Percentiles rank a stretch among this genome's conserved stretches.
phyloP scores from a whole-genome alignment of 345 rosid genomes.

The Brassica nigra region DNA sequence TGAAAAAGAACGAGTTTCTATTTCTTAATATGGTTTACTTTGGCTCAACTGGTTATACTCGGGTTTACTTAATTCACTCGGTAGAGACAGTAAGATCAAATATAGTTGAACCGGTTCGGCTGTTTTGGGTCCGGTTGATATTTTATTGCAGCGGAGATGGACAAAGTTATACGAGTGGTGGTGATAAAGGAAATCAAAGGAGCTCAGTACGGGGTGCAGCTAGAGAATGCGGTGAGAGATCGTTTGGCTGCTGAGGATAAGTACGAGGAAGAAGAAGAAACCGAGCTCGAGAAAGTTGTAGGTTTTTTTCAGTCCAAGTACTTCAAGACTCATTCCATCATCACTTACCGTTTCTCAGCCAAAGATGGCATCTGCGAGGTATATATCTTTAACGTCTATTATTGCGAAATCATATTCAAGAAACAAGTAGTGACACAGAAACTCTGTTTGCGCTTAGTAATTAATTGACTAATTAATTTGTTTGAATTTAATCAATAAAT shows the following conservation, averaged over 20 bases:
- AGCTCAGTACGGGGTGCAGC: constrained; percentile 86
- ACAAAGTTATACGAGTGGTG: constrained; percentile 73
- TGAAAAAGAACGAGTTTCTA: no score
- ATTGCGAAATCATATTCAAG: not conserved
- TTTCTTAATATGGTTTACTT: no score
- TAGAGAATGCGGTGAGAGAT: constrained; percentile 83
- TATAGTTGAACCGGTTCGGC: not conserved
- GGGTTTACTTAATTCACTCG: no score
- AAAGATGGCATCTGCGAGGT: constrained; percentile 60
- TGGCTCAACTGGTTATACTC: no score
- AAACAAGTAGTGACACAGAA: not conserved
- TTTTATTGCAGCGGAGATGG: constrained; percentile 58
- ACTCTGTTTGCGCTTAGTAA: not conserved
- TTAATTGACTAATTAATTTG: not conserved
- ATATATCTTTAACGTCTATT: not conserved
- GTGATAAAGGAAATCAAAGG: constrained; percentile 95
- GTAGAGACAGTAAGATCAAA: no score
- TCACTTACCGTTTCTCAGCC: constrained; percentile 74
- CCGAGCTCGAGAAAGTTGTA: constrained; percentile 71
- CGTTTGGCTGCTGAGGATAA: constrained; percentile 77
- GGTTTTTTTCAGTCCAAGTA: constrained; percentile 88
- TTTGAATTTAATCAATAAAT: not conserved
- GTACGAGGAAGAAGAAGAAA: constrained; percentile 94
- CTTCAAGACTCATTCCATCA: constrained; percentile 65
- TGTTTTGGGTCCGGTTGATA: not conserved